Conservation (phyloP, 2,329 filamentous ascomycete genomes). For the Lecanosticta acicola region DNA sequence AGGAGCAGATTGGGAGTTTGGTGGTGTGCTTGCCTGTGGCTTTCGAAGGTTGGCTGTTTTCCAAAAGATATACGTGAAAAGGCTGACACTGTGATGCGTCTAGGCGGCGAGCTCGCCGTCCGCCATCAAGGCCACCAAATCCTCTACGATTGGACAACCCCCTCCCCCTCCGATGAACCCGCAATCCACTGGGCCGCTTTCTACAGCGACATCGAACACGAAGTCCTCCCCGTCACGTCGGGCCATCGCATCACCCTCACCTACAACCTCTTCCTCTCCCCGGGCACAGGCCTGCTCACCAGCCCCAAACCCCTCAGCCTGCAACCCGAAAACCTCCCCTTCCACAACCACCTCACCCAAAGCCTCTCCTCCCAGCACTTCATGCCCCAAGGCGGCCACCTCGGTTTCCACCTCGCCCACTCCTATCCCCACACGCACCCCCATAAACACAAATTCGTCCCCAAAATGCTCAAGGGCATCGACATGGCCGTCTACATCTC, state of each 20-base stretch:
- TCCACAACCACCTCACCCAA: conserved; percentile 27
- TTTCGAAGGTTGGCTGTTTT: conserved; percentile 5
- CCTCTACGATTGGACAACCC: conserved; percentile 40
- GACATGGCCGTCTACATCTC: conserved; percentile 26
- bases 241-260: conserved; percentile 55
- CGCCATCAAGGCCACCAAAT: conserved; percentile 36
- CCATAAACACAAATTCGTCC: conserved; percentile 13
- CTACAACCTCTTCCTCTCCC: conserved; percentile 51
- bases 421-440: conserved; percentile 23
- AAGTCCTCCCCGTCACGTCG: conserved; percentile 45
- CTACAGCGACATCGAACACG: conserved; percentile 50
- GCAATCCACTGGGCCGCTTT: conserved; percentile 48
- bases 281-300: conserved; percentile 27
- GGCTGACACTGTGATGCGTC: background rate
- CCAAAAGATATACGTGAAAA: background rate
- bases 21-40: conserved; percentile 15
- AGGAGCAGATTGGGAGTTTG: conserved; percentile 14
- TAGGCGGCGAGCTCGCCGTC: conserved; percentile 40
- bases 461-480: conserved; percentile 22
- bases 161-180: conserved; percentile 1
- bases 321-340: conserved; percentile 19
- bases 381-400: conserved; percentile 25
- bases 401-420: conserved; percentile 22
- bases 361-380: conserved; percentile 38
- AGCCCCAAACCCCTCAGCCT: background rate